A percentile compares a stretch with the other conserved stretches of the same genome.
Evolutionary conservation across 371 early-diverging fungal species (phyloP).

Genomic region (Nematocida displodere): DNA sequence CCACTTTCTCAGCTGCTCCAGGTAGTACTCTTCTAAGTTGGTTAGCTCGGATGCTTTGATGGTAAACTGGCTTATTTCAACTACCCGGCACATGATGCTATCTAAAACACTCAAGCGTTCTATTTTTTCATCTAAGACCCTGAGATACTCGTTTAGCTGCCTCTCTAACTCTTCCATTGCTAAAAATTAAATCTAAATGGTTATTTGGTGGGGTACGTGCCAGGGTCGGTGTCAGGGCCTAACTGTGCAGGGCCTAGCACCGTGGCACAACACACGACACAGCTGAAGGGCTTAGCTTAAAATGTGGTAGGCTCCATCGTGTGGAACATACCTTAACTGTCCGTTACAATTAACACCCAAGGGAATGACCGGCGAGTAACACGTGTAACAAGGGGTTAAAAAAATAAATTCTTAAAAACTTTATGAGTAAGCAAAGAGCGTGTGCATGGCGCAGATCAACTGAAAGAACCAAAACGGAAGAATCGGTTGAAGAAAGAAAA

Average conservation of each 20-base stretch:
- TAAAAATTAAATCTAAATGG: conserved; percentile 1
- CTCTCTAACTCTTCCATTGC: not conserved
- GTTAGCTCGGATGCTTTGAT: not conserved
- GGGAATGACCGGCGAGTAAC: conserved; percentile 21
- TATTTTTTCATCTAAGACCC: not conserved
- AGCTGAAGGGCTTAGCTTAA: conserved; percentile 2
- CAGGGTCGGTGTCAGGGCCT: not conserved
- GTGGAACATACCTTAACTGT: not conserved
- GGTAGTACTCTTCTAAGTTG: conserved; percentile 30
- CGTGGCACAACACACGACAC: no score
- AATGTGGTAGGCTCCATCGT: not conserved
- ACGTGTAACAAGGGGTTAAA: conserved; percentile 36
- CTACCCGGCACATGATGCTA: conserved; percentile 5
- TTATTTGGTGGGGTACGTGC: not conserved
- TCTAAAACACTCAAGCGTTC: conserved; percentile 7
- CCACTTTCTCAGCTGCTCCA: conserved; percentile 32
- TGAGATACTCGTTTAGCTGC: not conserved
- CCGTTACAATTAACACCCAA: conserved; percentile 40
- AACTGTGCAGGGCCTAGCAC: not conserved
- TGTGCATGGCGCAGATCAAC: conserved; percentile 30
- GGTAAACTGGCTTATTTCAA: not conserved
- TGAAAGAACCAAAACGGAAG: conserved; percentile 8
- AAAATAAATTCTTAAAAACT: conserved; percentile 22
- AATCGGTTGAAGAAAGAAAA: conserved; percentile 30
- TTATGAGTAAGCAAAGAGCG: conserved; percentile 39